Evolutionary conservation across 441 rosid species (phyloP).

Genomic region (Sinapis alba): DNA sequence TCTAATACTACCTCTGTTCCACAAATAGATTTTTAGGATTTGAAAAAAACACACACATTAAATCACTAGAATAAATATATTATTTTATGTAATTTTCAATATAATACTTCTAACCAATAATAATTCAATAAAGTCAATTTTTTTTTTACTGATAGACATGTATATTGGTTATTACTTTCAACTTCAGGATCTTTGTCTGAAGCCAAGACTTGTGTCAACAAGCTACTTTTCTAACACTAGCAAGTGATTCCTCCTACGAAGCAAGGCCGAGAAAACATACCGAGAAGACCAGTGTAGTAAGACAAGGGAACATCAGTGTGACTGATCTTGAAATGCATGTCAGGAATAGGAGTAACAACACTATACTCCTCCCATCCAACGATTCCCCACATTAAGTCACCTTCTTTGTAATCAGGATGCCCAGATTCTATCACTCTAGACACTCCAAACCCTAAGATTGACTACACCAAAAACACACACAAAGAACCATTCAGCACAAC

Average conservation of each 20-base stretch:
- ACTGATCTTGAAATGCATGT: constrained; percentile 40
- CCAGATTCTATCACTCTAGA: constrained; percentile 46
- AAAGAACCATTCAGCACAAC: neutral
- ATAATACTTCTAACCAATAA: no score
- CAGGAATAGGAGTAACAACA: constrained; percentile 29
- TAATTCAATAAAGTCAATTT: no score
- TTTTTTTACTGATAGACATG: no score
- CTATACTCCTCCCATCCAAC: constrained; percentile 54
- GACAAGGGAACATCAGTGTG: constrained; percentile 46
- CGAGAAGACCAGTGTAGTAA: constrained; percentile 43
- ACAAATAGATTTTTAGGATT: no score
- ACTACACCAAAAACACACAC: constrained; percentile 32
- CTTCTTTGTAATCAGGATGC: constrained; percentile 46
- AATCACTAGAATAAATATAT: no score
- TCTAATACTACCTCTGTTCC: no score
- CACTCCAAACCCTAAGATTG: constrained; percentile 47
- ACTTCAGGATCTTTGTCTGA: neutral
- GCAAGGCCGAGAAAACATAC: constrained; percentile 15
- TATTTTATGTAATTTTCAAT: no score
- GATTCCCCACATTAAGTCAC: constrained; percentile 45
- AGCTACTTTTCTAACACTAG: neutral
- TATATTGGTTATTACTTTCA: neutral
- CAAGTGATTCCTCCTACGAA: neutral
- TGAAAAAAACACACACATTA: no score
- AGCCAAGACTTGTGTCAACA: neutral